These are phyloP conservation scores for Mucor mucedo DNA, from an alignment of 371 early-diverging fungal genomes.

Conservation along the genomic window DNA sequence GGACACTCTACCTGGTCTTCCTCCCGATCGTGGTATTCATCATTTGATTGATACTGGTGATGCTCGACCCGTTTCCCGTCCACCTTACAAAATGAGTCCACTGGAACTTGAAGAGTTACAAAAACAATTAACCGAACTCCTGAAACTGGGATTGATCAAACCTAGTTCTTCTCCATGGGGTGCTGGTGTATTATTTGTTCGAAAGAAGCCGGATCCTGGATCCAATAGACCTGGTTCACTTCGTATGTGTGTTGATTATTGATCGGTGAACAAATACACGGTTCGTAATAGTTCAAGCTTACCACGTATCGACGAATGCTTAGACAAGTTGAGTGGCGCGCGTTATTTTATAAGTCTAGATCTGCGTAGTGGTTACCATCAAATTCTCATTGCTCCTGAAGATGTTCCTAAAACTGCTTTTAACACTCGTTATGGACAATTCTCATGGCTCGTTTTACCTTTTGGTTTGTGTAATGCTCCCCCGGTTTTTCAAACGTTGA, in stretches of 20 bases:
- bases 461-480: constrained; percentile 57
- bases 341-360: too few species aligned
- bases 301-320: too few species aligned
- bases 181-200: too few species aligned
- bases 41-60: too few species aligned
- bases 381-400: constrained; percentile 29
- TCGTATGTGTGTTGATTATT: constrained; percentile 43
- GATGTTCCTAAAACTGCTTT: constrained; percentile 45
- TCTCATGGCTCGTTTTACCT: constrained; percentile 48
- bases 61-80: too few species aligned
- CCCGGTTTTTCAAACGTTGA: constrained; percentile 45
- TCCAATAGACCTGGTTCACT: constrained; percentile 58
- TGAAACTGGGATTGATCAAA: too few species aligned
- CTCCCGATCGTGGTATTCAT: too few species aligned
- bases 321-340: too few species aligned
- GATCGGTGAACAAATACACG: constrained; percentile 51
- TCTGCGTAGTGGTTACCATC: constrained; percentile 58
- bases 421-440: constrained; percentile 43
- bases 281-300: constrained; percentile 54
- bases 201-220: constrained; percentile 11
- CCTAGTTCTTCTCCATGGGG: too few species aligned
- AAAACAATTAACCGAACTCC: too few species aligned
- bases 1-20: too few species aligned
- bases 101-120: constrained; percentile 35
- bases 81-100: constrained; percentile 31